Base-by-base conservation (phyloP, 805 yeast genomes). In the Yarrowia yakushimensis region DNA sequence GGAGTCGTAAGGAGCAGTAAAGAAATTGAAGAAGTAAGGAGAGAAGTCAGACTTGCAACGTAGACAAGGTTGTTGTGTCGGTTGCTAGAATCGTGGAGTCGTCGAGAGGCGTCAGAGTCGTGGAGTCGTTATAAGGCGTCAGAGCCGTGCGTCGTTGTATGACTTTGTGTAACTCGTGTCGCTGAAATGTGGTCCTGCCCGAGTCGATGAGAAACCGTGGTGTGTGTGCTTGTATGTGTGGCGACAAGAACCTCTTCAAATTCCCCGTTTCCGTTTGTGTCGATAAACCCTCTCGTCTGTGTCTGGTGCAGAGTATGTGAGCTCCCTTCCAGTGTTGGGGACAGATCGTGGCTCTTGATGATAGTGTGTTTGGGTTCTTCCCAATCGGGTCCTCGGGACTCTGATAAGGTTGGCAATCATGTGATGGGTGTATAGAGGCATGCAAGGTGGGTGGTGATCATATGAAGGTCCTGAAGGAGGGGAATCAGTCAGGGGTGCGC, bases 361-460 rank as follows among this genome's bases (percentile, higher is more conserved):
- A 48, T 31, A 6, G 59, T 34, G 43, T 52, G 59, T 52, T 52
- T 52, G 43, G 59, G 59, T 52, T 52, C 33, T 36, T 52, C 59
- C 59, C 59, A 52, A 52, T 52, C 59, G 59, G 59, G 59, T 2
- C 25, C 23, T 36, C 5, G 8, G 11, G 30, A 11, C 22, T n/a
- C 43, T 50, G 59, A 52, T 52, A 52, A 52, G 59, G 59, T 52
- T 52, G 27, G 27, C 25, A 8, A 10, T 50, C 41, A 50, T 50
- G 42, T 50, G 54, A 46, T 46, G 54, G 37, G 27, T 25, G 48
- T 42, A 42, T 25, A 42, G 48, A 13, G 45, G 13, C 45, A 25
- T n/a, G 48, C 20, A 25, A 12, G 15, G 48, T 4, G 33, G 22
- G 2, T 1, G 34, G 23, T 39, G 43, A 17, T 18, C 11, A 4